These are phyloP conservation scores for Backusella australiensis DNA, from an alignment of 192 early-diverging fungal genomes.

Conservation along the genomic window DNA sequence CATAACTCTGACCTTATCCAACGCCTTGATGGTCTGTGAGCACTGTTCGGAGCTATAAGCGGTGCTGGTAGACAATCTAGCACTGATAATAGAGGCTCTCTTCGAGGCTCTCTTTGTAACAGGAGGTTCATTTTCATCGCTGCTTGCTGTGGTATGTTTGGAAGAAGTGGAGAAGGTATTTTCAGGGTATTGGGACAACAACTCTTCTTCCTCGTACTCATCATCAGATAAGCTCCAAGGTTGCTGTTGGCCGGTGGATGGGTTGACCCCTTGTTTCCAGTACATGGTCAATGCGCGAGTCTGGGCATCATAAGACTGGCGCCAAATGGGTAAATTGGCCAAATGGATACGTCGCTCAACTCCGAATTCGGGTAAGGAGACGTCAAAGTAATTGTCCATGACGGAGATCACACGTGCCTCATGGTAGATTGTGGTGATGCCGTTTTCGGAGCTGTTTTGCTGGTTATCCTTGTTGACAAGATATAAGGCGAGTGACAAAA, in stretches of 20 bases:
- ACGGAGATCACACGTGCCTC: constrained; percentile 71
- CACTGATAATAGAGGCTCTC: constrained; percentile 19
- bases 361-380: constrained; percentile 66
- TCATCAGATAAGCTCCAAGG: constrained; percentile 34
- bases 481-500: constrained; percentile 68
- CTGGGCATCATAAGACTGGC: constrained; percentile 16
- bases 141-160: not conserved
- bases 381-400: constrained; percentile 67
- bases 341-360: constrained; percentile 68
- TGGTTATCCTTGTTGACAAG: constrained; percentile 20
- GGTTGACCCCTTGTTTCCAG: constrained; percentile 49
- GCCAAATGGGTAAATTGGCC: constrained; percentile 47
- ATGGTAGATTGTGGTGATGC: constrained; percentile 39
- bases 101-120: not conserved
- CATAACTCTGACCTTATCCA: constrained; percentile 45
- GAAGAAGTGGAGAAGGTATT: not conserved
- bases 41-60: constrained; percentile 30
- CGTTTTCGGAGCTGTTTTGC: not conserved
- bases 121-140: not conserved
- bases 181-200: constrained; percentile 11
- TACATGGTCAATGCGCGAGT: constrained; percentile 42
- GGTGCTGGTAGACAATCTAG: constrained; percentile 20
- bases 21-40: constrained; percentile 45
- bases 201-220: constrained; percentile 52
- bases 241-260: constrained; percentile 26